These are phyloP conservation scores for Fibroporia radiculosa DNA, from an alignment of 768 basidiomycete species.

Conservation along the genomic window DNA sequence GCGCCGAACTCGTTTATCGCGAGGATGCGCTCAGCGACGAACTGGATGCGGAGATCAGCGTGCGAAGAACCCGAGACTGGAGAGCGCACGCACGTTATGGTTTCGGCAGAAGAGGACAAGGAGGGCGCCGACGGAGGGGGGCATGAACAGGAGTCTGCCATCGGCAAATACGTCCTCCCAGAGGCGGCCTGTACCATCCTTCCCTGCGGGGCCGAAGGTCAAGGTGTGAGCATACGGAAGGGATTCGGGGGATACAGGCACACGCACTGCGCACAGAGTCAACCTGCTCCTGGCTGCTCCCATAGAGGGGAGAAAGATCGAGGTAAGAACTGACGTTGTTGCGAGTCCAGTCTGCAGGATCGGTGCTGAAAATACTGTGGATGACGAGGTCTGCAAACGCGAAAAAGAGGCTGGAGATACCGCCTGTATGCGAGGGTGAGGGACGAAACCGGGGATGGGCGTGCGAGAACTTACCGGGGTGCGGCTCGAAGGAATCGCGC, in stretches of 20 bases:
- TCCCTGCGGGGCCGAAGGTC: neutral
- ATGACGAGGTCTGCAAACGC: constrained; percentile 21
- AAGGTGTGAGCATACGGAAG: neutral
- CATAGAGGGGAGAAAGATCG: constrained; percentile 51
- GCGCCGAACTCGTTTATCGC: constrained; percentile 48
- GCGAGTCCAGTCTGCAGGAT: constrained; percentile 32
- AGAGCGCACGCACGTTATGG: constrained; percentile 38
- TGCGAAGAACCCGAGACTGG: neutral
- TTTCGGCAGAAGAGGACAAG: constrained; percentile 51
- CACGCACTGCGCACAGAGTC: constrained; percentile 39
- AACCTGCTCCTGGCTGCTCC: constrained; percentile 32
- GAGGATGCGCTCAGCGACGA: constrained; percentile 43
- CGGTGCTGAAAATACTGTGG: constrained; percentile 37
- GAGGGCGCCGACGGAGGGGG: constrained; percentile 45
- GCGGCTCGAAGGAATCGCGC: constrained; percentile 13
- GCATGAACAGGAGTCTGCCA: constrained; percentile 41
- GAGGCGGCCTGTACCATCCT: constrained; percentile 41
- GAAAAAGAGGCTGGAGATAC: constrained; percentile 24
- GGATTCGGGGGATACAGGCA: neutral
- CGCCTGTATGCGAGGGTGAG: constrained; percentile 15
- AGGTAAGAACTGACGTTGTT: constrained; percentile 52
- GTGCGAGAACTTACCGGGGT: constrained; percentile 1
- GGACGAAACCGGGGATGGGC: neutral
- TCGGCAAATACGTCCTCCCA: constrained; percentile 50
- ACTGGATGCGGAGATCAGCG: constrained; percentile 25